Base-by-base conservation (phyloP, 768 basidiomycete genomes). In the Amanita pseudoporphyria region DNA sequence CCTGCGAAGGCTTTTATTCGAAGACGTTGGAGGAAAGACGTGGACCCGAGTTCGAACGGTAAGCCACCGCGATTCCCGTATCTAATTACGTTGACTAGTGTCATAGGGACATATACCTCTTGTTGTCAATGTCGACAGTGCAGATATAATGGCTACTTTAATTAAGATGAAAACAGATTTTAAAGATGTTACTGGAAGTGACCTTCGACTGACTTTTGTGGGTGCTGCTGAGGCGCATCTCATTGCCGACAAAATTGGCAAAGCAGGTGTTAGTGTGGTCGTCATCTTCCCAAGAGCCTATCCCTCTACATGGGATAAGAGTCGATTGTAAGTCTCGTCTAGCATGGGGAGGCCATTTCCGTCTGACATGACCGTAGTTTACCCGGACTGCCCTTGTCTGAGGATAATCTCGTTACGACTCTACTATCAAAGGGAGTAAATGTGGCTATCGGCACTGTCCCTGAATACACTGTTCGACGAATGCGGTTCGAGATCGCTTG, bases 101-200 rank as follows among this genome's bases (percentile, higher is more conserved):
- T 42, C 26, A 5, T 49, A 84, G 74, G 83, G 85, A 10, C 53
- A 65, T 16, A 60, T 82, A 0, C 78, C 84, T 0, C 67, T 93
- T 14, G 84, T 89, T 2, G 62, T 90, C 16, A 65, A 75, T 1
- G 81, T 79, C 12, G 70, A 82, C 51, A 85, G 73, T 56, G 86
- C 85, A 7, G 89, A 92, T 61, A 71, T 82, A 45, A 91, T 92
- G 60, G 78, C 84, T 0, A 75, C 79, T 0, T 64, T 92, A 12
- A 65, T 93, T 35, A 57, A 54, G 3, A 73, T 92, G 52, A 84
- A 82, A 60, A 56, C 57, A 9, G 74, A 81, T 44, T 71, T 75
- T 18, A 77, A 82, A 43, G 55, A 42, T 0, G 57, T 47, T 0
- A 66, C 62, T 10, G 58, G 68, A 48, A 55, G 60, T 18, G 54